phyloP scores from a whole-genome alignment of 2,329 filamentous ascomycete genomes.

The Neofusicoccum sp. region DNA sequence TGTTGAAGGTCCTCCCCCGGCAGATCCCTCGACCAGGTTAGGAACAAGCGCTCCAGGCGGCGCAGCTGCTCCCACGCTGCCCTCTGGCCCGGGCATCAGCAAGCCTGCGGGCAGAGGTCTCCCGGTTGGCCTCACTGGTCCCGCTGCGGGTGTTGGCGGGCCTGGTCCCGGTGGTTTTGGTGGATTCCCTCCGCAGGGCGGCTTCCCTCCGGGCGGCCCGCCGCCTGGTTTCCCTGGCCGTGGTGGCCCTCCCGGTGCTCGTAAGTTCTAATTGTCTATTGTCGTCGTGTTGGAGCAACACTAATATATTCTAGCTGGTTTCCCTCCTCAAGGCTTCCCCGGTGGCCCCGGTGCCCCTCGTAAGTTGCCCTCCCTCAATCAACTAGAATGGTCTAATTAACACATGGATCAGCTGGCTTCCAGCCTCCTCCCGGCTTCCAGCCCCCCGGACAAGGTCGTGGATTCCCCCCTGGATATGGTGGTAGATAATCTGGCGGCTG shows the following conservation, averaged over 20 bases:
- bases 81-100: constrained; percentile 83
- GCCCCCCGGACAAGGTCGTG: constrained; percentile 55
- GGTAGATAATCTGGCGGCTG: not conserved
- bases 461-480: constrained; percentile 45
- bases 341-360: constrained; percentile 36
- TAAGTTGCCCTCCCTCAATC: constrained; percentile 23
- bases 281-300: constrained; percentile 1
- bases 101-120: constrained; percentile 85
- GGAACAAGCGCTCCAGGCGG: constrained; percentile 72
- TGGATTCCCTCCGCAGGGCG: constrained; percentile 51
- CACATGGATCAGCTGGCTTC: constrained; percentile 27
- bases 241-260: constrained; percentile 37
- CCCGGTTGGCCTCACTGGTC: constrained; percentile 81
- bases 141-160: constrained; percentile 82
- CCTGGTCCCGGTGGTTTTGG: constrained; percentile 63
- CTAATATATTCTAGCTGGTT: constrained; percentile 27
- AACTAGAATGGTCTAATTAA: constrained; percentile 8
- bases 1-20: constrained; percentile 91
- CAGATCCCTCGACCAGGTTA: constrained; percentile 85
- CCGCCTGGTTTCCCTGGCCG: constrained; percentile 25
- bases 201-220: constrained; percentile 49
- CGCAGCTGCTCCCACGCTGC: constrained; percentile 60
- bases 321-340: constrained; percentile 24
- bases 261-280: constrained; percentile 17
- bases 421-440: constrained; percentile 68